Conservation (phyloP, 2,329 filamentous ascomycete species). For the Coniochaeta hoffmannii region DNA sequence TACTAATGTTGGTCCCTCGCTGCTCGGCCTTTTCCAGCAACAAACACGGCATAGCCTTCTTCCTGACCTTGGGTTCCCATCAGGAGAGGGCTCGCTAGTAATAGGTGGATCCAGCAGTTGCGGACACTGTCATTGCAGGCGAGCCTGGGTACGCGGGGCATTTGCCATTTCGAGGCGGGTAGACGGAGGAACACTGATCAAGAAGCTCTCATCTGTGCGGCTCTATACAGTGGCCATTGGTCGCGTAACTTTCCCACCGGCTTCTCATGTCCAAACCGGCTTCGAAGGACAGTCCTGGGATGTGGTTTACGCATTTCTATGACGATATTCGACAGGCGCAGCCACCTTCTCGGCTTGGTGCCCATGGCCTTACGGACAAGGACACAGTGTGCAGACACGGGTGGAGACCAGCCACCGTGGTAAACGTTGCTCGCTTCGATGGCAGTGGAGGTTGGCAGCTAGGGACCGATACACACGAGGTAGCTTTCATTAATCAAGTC, state of each 20-base stretch:
- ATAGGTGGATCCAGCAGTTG: background rate
- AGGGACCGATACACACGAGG: background rate
- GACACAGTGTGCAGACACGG: background rate
- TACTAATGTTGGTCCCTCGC: slow-evolving; percentile 5
- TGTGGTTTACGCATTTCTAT: too few species aligned
- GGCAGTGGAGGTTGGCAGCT: background rate
- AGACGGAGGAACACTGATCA: background rate
- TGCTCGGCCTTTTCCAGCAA: background rate
- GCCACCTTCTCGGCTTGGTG: background rate
- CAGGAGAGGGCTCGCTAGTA: background rate
- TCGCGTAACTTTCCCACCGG: too few species aligned
- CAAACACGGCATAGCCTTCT: background rate
- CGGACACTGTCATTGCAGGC: background rate
- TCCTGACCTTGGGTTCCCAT: background rate
- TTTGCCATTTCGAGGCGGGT: background rate
- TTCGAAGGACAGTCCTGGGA: too few species aligned
- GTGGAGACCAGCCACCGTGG: background rate
- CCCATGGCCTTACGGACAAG: background rate
- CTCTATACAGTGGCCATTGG: too few species aligned
- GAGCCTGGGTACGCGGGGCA: background rate
- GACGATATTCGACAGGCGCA: background rate
- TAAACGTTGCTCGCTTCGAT: background rate
- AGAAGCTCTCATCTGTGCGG: too few species aligned
- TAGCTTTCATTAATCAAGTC: background rate
- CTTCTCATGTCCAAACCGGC: too few species aligned